phyloP scores from a whole-genome alignment of 345 rosid species.

The Carallia pectinifolia region DNA sequence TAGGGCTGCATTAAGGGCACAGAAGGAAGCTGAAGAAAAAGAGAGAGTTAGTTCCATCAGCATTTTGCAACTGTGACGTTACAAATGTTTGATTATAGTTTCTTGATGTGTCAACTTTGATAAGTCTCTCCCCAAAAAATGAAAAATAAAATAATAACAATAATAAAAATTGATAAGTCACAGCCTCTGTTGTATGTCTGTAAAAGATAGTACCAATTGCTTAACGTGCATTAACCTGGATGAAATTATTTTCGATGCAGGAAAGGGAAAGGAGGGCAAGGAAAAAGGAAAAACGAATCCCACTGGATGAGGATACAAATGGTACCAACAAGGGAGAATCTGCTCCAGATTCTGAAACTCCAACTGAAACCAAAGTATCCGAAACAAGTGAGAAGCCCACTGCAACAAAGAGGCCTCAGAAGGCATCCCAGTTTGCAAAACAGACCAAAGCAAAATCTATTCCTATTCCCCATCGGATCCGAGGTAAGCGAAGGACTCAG shows the following conservation, averaged over 20 bases:
- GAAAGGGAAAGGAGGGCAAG: constrained; percentile 76
- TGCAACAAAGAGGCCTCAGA: constrained; percentile 40
- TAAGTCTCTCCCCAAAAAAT: no score
- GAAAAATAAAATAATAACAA: not conserved
- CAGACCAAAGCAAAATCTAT: constrained; percentile 55
- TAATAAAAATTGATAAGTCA: not conserved
- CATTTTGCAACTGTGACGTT: not conserved
- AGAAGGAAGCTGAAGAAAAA: constrained; percentile 72
- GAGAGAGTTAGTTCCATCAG: constrained; percentile 53
- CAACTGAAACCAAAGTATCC: constrained; percentile 37
- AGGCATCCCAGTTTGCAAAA: constrained; percentile 46
- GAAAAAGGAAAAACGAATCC: constrained; percentile 67
- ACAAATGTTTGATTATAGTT: not conserved
- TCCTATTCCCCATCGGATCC: constrained; percentile 67
- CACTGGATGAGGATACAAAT: constrained; percentile 23
- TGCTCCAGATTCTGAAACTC: constrained; percentile 29
- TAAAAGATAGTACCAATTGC: no score
- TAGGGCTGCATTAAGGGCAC: constrained; percentile 61
- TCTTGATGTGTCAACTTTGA: not conserved
- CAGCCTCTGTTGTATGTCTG: not conserved
- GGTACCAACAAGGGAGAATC: constrained; percentile 31
- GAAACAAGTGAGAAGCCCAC: constrained; percentile 36
- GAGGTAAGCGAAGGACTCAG: constrained; percentile 66
- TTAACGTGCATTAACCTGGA: not conserved
- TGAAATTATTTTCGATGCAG: constrained; percentile 31